phyloP scores from a whole-genome alignment of 164 flowering plant genomes.

The Vitis rotundifolia region DNA sequence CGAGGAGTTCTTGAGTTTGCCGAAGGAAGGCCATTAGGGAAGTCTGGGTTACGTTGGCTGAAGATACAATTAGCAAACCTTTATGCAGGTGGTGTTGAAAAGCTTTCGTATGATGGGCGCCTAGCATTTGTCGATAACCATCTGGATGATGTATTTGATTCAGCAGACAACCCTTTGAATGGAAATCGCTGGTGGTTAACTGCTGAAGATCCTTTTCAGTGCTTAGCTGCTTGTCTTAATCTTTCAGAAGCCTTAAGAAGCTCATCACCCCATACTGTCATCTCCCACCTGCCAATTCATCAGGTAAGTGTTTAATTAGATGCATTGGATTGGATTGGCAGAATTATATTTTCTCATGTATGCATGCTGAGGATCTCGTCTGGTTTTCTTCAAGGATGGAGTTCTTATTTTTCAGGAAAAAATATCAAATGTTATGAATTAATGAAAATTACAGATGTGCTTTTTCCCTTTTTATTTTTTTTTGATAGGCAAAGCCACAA shows the following conservation, averaged over 20 bases:
- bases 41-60: constrained; percentile 82
- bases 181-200: constrained; percentile 93
- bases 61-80: constrained; percentile 91
- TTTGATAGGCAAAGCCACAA: too few species aligned
- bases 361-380: too few species aligned
- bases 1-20: constrained; percentile 95
- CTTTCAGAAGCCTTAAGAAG: constrained; percentile 80
- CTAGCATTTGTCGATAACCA: constrained; percentile 80
- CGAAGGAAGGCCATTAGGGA: constrained; percentile 84
- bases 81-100: constrained; percentile 85
- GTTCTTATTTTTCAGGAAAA: background rate
- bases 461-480: too few species aligned
- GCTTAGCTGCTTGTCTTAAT: constrained; percentile 92
- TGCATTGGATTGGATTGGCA: constrained; percentile 5
- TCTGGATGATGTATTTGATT: constrained; percentile 74
- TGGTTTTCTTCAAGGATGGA: background rate
- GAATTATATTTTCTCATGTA: background rate
- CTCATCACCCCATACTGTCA: constrained; percentile 66
- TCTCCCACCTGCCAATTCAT: constrained; percentile 89
- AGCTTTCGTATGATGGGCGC: constrained; percentile 85
- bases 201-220: constrained; percentile 99
- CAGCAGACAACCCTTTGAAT: constrained; percentile 77
- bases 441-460: too few species aligned
- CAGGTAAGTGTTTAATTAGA: constrained; percentile 48
- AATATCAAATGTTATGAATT: too few species aligned